These are phyloP conservation scores for Penicillium lagena DNA, from an alignment of 495 filamentous ascomycete genomes.

Conservation along the genomic window DNA sequence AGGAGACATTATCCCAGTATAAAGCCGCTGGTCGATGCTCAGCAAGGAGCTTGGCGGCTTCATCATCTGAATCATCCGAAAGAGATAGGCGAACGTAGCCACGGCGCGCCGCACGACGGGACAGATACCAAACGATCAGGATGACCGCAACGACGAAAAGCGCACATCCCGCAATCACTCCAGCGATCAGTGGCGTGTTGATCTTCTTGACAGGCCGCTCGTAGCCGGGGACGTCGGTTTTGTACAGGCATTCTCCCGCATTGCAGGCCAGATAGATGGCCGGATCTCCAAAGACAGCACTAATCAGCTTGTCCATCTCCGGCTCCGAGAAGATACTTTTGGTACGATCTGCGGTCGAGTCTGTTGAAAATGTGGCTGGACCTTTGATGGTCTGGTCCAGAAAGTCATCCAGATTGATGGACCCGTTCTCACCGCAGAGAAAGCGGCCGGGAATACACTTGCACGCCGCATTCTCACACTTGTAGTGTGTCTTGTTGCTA, in stretches of 20 bases:
- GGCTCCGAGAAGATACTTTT: constrained; percentile 71
- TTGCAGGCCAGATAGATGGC: constrained; percentile 79
- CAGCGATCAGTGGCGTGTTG: constrained; percentile 93
- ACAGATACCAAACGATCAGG: constrained; percentile 82
- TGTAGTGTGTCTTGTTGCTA: constrained; percentile 76
- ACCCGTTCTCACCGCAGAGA: constrained; percentile 85
- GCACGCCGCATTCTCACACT: constrained; percentile 77
- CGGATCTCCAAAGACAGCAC: constrained; percentile 78
- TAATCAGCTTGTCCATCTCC: constrained; percentile 83
- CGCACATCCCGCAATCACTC: constrained; percentile 81
- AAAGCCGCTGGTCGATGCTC: constrained; percentile 88
- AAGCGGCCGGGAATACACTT: constrained; percentile 86
- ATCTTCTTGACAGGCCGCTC: constrained; percentile 84
- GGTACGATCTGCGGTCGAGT: constrained; percentile 60
- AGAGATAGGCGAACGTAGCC: constrained; percentile 70
- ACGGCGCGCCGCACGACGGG: constrained; percentile 56
- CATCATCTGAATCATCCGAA: constrained; percentile 84
- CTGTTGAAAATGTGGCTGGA: constrained; percentile 73
- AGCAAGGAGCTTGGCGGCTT: constrained; percentile 73
- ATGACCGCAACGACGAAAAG: constrained; percentile 85
- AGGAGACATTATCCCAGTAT: constrained; percentile 83
- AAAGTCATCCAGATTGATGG: constrained; percentile 88
- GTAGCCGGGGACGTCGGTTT: constrained; percentile 88
- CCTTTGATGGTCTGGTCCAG: constrained; percentile 72
- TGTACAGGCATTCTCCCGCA: constrained; percentile 87